Base-by-base conservation (phyloP, 352 stramenopile species). In the Phytopythium kandeliae region DNA sequence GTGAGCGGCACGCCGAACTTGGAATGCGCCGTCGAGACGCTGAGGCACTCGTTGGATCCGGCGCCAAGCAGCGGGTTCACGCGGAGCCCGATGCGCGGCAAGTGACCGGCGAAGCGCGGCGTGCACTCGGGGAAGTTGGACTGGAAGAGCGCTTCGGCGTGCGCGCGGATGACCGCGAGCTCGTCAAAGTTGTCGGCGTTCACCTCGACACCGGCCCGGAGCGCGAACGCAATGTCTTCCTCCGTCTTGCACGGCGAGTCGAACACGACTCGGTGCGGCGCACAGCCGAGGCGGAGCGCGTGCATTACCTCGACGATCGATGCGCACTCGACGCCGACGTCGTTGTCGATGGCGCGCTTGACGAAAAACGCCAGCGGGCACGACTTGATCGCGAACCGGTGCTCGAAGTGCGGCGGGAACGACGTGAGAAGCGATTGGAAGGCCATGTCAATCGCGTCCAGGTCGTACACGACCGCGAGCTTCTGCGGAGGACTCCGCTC, bases 221-320 rank as follows among this genome's bases (percentile, higher is more conserved):
- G 78, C 9, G 88, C 86, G 43, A 89, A 89, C 30, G 73, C 66
- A 19, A 98, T 73, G 41, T 98, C 92, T n/a, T 68, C 66, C 13
- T 74, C 62, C 3, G 92, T 97, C 58, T 98, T 98, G 69, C 84
- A 95, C 1, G 92, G 92, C 61, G 79, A 96, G 63, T 98, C 92
- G 57, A 95, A 98, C 9, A 97, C 87, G 34, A 97, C 81, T 22
- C 79, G 78, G 51, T 85, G 65, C 26, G 80, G 78, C 35, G 78
- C 45, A 26, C 82, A 95, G 2, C 79, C 78, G 31, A 91, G 65
- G 6, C 70, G 67, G 36, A 95, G 62, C 9, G 84, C 82, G 44
- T 95, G 84, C 54, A 89, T 71, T 13, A 92, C 84, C 57, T 95
- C 84, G 9, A 89, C 58, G 28, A 95, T 74, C 1, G 84, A 95